Evolutionary conservation across 2,329 filamentous ascomycete genomes (phyloP), one percentile per base, ranked within the genome.

Genomic region (Fusarium sp.): DNA sequence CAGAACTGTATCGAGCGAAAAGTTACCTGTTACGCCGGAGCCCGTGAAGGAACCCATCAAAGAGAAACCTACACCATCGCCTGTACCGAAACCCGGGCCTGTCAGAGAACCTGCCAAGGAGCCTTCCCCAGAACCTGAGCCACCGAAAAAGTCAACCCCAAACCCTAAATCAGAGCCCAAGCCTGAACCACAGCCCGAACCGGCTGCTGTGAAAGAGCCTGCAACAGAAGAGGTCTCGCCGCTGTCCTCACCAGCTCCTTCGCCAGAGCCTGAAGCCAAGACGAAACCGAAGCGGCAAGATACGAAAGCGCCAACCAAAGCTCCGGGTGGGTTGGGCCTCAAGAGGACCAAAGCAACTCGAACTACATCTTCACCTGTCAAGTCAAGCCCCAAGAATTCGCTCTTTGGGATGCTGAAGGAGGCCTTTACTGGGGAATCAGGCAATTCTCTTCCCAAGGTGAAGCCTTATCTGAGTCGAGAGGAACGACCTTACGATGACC

Each of bases 351-450:
- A 85, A 48, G 89, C 90, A 28, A 90, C 87, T 36, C 86, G 89
- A 72, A 84, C 78, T 66, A 77, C 83, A 5, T 82, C 87, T 3
- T 86, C 88, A 11, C 86, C 89, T 2, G 60, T 85, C 12, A 91
- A 88, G 76, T 71, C 84, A 0, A 80, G 77, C 5, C 77, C 77
- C 18, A 90, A 87, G 77, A 85, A 84, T 41, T 87, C 87, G 1
- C 84, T 92, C 61, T 85, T 90, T 28, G 90, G 90, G 45, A 86
- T 87, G 51, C 81, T 92, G 14, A 88, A 88, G 61, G 89, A 90
- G 68, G 90, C 89, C 8, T 92, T 92, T 75, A 86, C 87, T 44
- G 90, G 90, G 36, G 89, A 92, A 78, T 91, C 90, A 5, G 85
- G 81, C 7, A 84, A 84, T 15, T 83, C 86, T 66, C 82, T 82